These are phyloP conservation scores for Dipodascus albidus DNA, from an alignment of 805 yeast genomes.

Conservation along the genomic window DNA sequence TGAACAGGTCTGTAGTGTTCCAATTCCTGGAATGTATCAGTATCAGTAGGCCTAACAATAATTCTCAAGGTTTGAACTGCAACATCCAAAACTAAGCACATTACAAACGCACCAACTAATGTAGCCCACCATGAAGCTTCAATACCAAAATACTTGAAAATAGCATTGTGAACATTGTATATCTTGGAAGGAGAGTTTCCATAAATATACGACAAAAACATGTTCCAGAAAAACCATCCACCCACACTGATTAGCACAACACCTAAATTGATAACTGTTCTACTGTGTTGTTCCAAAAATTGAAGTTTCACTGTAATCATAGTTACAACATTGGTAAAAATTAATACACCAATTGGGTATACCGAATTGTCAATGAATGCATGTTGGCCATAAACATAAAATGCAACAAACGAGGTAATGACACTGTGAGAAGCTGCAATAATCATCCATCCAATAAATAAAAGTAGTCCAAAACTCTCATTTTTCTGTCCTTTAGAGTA, in stretches of 20 bases:
- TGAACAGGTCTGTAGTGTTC: slow-evolving; percentile 63
- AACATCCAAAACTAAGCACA: slow-evolving; percentile 60
- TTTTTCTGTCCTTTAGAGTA: slow-evolving; percentile 67
- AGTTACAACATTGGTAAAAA: slow-evolving; percentile 60
- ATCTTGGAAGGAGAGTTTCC: slow-evolving; percentile 40
- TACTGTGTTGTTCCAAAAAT: slow-evolving; percentile 62
- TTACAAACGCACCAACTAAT: slow-evolving; percentile 40
- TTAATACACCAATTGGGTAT: slow-evolving; percentile 69
- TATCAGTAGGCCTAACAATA: slow-evolving; percentile 55
- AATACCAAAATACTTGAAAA: slow-evolving; percentile 59
- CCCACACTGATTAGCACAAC: slow-evolving; percentile 60
- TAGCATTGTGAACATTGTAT: slow-evolving; percentile 60
- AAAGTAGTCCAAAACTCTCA: slow-evolving; percentile 56
- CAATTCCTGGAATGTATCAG: slow-evolving; percentile 64
- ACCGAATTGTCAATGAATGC: slow-evolving; percentile 64
- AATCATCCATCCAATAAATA: slow-evolving; percentile 70
- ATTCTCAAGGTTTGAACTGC: slow-evolving; percentile 45
- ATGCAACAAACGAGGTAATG: slow-evolving; percentile 54
- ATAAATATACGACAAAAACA: slow-evolving; percentile 62
- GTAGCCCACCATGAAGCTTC: slow-evolving; percentile 87
- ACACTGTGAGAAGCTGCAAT: slow-evolving; percentile 66
- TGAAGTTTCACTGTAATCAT: slow-evolving; percentile 71
- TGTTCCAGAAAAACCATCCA: slow-evolving; percentile 83
- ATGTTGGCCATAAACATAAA: slow-evolving; percentile 56
- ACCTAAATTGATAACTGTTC: slow-evolving; percentile 56